A percentile compares a stretch with the other conserved stretches of the same genome.
Evolutionary conservation across 1,284 basidiomycete species (phyloP).

Genomic region (Coniferiporia sulphurascens): DNA sequence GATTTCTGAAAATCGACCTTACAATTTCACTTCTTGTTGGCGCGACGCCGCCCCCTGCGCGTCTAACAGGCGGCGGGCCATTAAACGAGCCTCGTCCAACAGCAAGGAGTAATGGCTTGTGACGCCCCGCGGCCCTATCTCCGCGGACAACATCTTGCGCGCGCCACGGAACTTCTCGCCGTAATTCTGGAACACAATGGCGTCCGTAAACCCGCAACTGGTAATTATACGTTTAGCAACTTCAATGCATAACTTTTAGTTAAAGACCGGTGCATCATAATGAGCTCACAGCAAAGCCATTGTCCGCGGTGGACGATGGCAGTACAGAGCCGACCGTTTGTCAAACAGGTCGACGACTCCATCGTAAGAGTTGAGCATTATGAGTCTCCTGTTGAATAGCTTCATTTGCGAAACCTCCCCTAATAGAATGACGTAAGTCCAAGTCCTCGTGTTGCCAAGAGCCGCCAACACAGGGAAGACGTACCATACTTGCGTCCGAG

Average conservation of each 20-base stretch:
- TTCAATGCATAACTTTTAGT: not conserved
- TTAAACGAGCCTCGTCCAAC: too few species aligned
- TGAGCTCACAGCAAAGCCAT: not conserved
- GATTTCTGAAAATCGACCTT: too few species aligned
- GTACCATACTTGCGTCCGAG: conserved; percentile 14
- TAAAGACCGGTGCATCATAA: not conserved
- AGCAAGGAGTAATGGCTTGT: too few species aligned
- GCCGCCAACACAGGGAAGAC: too few species aligned
- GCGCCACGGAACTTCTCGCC: too few species aligned
- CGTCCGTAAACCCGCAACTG: not conserved
- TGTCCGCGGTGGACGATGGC: not conserved
- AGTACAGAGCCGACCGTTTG: not conserved
- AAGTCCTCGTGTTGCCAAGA: not conserved
- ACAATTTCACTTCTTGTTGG: too few species aligned
- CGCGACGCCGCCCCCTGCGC: too few species aligned
- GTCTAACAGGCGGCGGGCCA: too few species aligned
- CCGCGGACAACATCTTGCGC: too few species aligned
- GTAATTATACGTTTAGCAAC: not conserved
- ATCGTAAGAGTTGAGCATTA: not conserved
- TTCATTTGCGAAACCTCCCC: not conserved
- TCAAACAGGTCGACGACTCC: not conserved
- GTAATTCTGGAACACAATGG: too few species aligned
- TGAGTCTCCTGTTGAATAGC: not conserved
- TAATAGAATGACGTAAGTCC: not conserved
- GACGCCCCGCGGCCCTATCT: too few species aligned